Conservation (phyloP, 257 asterid genomes). For the Primulina huaijiensis region DNA sequence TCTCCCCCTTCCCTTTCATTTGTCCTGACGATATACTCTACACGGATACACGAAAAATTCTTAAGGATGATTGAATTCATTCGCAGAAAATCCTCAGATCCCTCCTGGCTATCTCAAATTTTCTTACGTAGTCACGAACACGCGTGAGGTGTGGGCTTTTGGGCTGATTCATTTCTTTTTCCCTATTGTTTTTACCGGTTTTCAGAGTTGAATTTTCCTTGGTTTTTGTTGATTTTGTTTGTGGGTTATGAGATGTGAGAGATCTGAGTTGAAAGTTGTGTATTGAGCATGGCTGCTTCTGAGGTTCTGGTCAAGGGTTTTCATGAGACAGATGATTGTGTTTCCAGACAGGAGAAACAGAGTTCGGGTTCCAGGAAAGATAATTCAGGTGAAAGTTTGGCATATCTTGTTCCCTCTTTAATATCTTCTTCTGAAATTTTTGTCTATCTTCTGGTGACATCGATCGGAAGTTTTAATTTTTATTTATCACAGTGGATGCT, state of each 20-base stretch:
- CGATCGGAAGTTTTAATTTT: neutral
- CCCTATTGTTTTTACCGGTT: slow-evolving; percentile 12
- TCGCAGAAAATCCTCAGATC: neutral
- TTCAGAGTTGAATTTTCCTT: neutral
- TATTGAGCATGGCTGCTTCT: slow-evolving; percentile 44
- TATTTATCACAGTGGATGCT: slow-evolving; percentile 47
- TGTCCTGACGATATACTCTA: neutral
- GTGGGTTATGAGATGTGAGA: slow-evolving; percentile 46
- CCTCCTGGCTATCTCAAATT: neutral
- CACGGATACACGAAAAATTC: neutral
- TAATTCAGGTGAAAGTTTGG: slow-evolving; percentile 18
- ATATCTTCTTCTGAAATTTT: slow-evolving; percentile 3
- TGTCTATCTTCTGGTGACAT: neutral
- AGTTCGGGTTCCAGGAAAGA: slow-evolving; percentile 48
- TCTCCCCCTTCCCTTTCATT: neutral
- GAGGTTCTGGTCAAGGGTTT: slow-evolving; percentile 64
- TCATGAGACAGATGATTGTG: slow-evolving; percentile 35
- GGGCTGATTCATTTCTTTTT: neutral
- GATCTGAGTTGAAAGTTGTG: slow-evolving; percentile 47
- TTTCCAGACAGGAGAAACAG: slow-evolving; percentile 28
- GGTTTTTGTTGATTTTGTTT: slow-evolving; percentile 1
- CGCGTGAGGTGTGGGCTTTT: neutral
- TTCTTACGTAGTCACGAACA: neutral
- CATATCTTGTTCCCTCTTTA: neutral
- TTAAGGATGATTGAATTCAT: neutral